Conservation (phyloP, 2,329 filamentous ascomycete species). For the Alternaria viburni region DNA sequence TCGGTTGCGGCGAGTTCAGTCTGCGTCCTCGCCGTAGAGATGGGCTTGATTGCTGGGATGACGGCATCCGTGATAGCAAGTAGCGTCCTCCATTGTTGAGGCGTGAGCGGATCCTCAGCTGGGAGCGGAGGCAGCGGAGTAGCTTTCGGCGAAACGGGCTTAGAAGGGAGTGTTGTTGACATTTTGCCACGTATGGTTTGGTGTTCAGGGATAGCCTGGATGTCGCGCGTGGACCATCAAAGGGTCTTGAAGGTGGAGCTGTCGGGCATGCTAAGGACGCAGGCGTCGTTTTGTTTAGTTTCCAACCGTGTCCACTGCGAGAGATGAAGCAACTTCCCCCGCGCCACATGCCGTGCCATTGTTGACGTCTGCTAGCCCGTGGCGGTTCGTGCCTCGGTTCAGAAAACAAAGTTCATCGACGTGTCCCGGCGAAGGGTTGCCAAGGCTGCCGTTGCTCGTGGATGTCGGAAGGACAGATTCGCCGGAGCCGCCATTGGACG, state of each 20-base stretch:
- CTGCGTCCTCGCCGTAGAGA: constrained; percentile 42
- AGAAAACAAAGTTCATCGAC: not conserved
- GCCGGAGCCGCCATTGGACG: not conserved
- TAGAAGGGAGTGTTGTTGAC: constrained; percentile 27
- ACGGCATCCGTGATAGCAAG: constrained; percentile 64
- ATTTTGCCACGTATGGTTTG: constrained; percentile 22
- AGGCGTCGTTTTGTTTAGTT: constrained; percentile 3
- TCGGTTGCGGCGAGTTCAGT: constrained; percentile 57
- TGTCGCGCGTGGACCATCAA: not conserved
- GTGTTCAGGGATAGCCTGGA: constrained; percentile 10
- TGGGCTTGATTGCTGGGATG: constrained; percentile 63
- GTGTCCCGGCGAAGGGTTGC: not conserved
- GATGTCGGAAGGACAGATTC: constrained; percentile 1
- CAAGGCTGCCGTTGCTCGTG: not conserved
- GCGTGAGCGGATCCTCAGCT: constrained; percentile 56
- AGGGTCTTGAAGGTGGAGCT: constrained; percentile 7
- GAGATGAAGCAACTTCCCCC: not conserved
- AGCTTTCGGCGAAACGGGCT: constrained; percentile 43
- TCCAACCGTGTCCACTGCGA: not conserved
- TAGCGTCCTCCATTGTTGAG: constrained; percentile 65
- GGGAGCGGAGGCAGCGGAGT: constrained; percentile 57
- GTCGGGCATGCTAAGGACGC: not conserved
- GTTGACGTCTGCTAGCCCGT: not conserved
- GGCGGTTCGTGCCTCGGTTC: constrained; percentile 9
- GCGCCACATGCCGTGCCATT: constrained; percentile 1